Percentiles rank a stretch among this genome's conserved stretches.
phyloP scores from a whole-genome alignment of 208 protist species.

The Crithidia mellificae region DNA sequence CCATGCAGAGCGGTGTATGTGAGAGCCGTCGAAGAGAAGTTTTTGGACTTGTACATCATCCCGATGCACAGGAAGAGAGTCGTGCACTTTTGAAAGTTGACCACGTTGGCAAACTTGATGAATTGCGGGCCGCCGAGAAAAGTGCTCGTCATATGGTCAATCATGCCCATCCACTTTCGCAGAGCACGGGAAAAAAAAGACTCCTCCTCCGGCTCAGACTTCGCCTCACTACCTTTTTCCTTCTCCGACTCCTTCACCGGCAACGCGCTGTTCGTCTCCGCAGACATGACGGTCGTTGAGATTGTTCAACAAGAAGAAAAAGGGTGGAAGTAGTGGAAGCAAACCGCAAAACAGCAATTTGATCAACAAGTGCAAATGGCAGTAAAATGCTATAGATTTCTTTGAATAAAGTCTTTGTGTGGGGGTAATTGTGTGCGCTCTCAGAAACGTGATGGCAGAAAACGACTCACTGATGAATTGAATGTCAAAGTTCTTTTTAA shows the following conservation, averaged over 20 bases:
- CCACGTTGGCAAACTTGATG: constrained; percentile 71
- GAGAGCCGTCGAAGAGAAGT: constrained; percentile 78
- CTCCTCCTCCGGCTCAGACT: neutral
- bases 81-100: constrained; percentile 84
- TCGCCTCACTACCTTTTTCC: neutral
- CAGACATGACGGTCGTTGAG: no score
- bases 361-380: no score
- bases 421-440: no score
- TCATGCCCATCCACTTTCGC: constrained; percentile 53
- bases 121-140: constrained; percentile 63
- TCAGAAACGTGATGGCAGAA: no score
- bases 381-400: no score
- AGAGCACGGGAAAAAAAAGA: constrained; percentile 25
- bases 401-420: no score
- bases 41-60: constrained; percentile 71
- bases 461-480: no score
- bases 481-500: neutral
- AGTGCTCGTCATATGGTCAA: constrained; percentile 45
- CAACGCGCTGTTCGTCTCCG: neutral
- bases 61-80: constrained; percentile 66
- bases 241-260: neutral
- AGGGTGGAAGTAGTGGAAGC: no score
- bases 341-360: no score
- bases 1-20: constrained; percentile 87
- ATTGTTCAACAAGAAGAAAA: no score